Evolutionary conservation across 1,139 yeast genomes (phyloP).

Genomic region (Blastobotrys raffinosifermentans): DNA sequence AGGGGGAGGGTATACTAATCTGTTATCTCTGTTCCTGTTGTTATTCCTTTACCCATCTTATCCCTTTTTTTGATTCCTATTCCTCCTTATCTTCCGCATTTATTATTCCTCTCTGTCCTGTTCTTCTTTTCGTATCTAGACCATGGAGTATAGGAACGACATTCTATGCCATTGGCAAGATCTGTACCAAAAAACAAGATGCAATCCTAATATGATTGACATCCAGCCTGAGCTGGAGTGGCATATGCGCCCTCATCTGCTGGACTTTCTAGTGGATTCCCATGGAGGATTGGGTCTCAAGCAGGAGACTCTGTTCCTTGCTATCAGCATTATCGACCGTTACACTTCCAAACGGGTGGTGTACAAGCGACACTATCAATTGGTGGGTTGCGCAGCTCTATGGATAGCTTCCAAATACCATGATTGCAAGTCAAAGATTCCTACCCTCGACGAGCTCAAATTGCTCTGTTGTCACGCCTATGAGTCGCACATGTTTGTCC

Average conservation of each 20-base stretch:
- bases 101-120: no score
- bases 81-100: no score
- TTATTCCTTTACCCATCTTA: no score
- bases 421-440: slow-evolving; percentile 79
- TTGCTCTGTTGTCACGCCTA: slow-evolving; percentile 80
- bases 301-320: slow-evolving; percentile 72
- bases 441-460: slow-evolving; percentile 70
- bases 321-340: slow-evolving; percentile 79
- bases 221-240: slow-evolving; percentile 89
- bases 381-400: slow-evolving; percentile 87
- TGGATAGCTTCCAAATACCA: slow-evolving; percentile 96
- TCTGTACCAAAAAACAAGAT: slow-evolving; percentile 28
- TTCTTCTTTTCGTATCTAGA: no score
- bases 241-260: slow-evolving; percentile 84
- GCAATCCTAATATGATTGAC: slow-evolving; percentile 60
- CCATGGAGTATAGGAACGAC: slow-evolving; percentile 37
- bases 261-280: slow-evolving; percentile 77
- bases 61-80: no score
- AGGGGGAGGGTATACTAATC: no score
- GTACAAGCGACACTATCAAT: slow-evolving; percentile 85
- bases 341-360: slow-evolving; percentile 88
- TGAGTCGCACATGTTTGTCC: slow-evolving; percentile 84
- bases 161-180: slow-evolving; percentile 32
- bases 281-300: slow-evolving; percentile 72
- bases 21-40: no score